These are phyloP conservation scores for Byssoonygena ceratinophila DNA, from an alignment of 2,329 filamentous ascomycete species.

Conservation along the genomic window DNA sequence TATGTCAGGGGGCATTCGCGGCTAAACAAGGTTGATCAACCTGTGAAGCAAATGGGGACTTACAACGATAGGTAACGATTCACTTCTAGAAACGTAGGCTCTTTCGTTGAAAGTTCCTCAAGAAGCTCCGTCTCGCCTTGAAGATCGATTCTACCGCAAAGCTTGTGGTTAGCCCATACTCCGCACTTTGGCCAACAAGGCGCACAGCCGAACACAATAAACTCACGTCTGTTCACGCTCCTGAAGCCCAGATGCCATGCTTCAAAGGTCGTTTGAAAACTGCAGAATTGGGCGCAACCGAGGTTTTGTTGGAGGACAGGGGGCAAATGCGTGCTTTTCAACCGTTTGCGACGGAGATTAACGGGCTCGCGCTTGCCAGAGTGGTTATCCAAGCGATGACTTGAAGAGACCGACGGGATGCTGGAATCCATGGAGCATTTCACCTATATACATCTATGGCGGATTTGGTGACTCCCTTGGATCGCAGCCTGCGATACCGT, in stretches of 20 bases:
- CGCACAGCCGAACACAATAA: not conserved
- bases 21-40: not conserved
- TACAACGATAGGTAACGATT: slow-evolving; percentile 32
- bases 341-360: slow-evolving; percentile 7
- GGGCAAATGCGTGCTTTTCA: slow-evolving; percentile 2
- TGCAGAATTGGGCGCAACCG: not conserved
- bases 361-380: slow-evolving; percentile 5
- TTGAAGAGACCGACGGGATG: not conserved
- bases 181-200: not conserved
- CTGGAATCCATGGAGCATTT: slow-evolving; percentile 9
- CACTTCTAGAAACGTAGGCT: slow-evolving; percentile 42
- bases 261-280: not conserved
- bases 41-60: not conserved
- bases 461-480: slow-evolving; percentile 5
- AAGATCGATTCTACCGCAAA: slow-evolving; percentile 16
- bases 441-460: not conserved
- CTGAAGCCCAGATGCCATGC: slow-evolving; percentile 9
- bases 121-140: slow-evolving; percentile 42
- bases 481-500: slow-evolving; percentile 10
- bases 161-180: not conserved
- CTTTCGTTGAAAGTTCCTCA: slow-evolving; percentile 40
- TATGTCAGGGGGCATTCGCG: not conserved
- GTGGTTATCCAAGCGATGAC: slow-evolving; percentile 9
- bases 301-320: not conserved
- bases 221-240: slow-evolving; percentile 3